Evolutionary conservation across 2,329 filamentous ascomycete species (phyloP), one percentile per base, ranked within the genome.

Genomic region (Nakataea oryzae): DNA sequence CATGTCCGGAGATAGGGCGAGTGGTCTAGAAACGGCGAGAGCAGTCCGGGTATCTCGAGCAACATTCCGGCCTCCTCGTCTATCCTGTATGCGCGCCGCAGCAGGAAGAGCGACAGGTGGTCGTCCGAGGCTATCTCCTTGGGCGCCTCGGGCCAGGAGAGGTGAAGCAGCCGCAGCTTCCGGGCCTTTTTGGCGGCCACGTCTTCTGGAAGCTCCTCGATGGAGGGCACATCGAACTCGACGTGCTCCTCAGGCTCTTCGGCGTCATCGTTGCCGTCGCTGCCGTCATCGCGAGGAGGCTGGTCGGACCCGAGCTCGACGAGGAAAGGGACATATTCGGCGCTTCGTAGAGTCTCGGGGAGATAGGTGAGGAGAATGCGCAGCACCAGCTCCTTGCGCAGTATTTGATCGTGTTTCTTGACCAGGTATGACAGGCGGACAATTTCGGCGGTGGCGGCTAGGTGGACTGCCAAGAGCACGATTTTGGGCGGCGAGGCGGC

Each of bases 321-420:
- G 24, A 92, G 70, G 60, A 90, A 82, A 17, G 76, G 76, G 24
- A 84, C 76, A 70, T 93, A 93, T 57, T 78, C 71, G n/a, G 74
- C 74, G 6, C 90, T 85, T 6, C 82, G 82, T 6, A 85, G 70
- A 56, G 82, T 87, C 73, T 93, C 90, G 29, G 91, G 91, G 1
- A 96, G 79, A 70, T 88, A 90, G 26, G 87, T 90, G 57, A 96
- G 80, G 27, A 96, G 75, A 61, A 95, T 86, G 57, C 88, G 86
- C 63, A 95, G 78, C 28, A 90, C 71, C 17, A 91, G 76, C 62
- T 89, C 84, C 57, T 82, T 80, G 30, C 81, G 79, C 62, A 95
- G 77, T 32, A 57, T 47, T n/a, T 57, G 60, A 30, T n/a, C n/a
- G 54, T 61, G 60, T 17, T 34, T 28, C 24, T 24, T 27, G 50